Percentiles rank a stretch among this genome's conserved stretches.
These are phyloP conservation scores for Aspergillus caelatus DNA, from an alignment of 2,329 filamentous ascomycete genomes.

Conservation along the genomic window DNA sequence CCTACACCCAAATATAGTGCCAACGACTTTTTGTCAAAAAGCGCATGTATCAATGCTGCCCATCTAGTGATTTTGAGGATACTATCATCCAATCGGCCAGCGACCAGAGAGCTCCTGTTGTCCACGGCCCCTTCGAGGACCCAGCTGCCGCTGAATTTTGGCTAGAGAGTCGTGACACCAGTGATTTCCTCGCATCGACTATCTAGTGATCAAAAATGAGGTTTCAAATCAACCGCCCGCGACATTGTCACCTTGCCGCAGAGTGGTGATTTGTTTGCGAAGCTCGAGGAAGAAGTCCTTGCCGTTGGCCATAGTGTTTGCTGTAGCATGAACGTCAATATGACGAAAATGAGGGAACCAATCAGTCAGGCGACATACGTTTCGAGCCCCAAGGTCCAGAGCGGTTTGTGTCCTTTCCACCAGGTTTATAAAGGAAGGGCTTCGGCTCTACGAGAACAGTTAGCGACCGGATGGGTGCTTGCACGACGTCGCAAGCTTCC, in stretches of 20 bases:
- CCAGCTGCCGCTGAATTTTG: background rate
- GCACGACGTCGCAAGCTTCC: background rate
- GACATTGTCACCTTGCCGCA: constrained; percentile 40
- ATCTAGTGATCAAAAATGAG: background rate
- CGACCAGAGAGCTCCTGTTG: constrained; percentile 9
- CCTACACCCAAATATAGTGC: background rate
- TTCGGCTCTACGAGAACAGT: constrained; percentile 32
- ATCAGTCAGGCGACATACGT: constrained; percentile 34
- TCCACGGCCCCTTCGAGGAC: background rate
- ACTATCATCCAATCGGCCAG: constrained; percentile 16
- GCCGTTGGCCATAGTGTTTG: constrained; percentile 51
- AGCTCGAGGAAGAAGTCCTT: constrained; percentile 55
- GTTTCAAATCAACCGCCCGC: constrained; percentile 36
- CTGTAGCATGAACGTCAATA: constrained; percentile 30
- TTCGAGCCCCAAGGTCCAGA: constrained; percentile 49
- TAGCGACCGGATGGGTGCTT: background rate
- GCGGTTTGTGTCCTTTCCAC: constrained; percentile 40
- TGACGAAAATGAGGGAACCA: background rate
- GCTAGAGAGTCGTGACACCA: background rate
- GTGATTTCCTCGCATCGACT: constrained; percentile 8
- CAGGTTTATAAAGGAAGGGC: constrained; percentile 42
- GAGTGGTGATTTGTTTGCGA: constrained; percentile 48
- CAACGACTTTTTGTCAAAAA: background rate
- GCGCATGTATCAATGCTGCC: background rate
- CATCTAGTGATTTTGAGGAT: constrained; percentile 2